phyloP scores from a whole-genome alignment of 169 alveolate species.

The Amoebophrya sp. region DNA sequence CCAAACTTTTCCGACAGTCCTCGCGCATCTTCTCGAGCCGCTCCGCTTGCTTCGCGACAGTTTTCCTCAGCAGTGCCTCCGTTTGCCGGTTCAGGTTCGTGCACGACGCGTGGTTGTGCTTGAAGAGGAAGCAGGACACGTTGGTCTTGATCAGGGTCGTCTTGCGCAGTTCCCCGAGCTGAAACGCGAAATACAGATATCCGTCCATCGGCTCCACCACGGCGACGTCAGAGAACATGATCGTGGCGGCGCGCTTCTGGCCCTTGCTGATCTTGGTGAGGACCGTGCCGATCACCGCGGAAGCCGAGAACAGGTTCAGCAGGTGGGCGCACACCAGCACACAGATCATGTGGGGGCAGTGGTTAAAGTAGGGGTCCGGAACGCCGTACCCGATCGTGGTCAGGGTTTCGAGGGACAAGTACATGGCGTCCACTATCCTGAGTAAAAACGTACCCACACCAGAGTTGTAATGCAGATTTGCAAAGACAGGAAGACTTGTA shows the following conservation, averaged over 20 bases:
- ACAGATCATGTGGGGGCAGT: constrained; percentile 3
- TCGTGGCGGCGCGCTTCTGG: constrained; percentile 16
- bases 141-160: neutral
- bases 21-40: neutral
- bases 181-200: neutral
- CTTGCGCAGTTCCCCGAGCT: neutral
- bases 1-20: too few relatives aligned
- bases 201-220: neutral
- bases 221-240: neutral
- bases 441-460: too few relatives aligned
- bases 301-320: neutral
- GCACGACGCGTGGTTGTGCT: neutral
- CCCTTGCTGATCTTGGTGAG: neutral
- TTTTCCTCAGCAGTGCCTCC: neutral
- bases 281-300: neutral
- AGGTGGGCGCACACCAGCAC: neutral
- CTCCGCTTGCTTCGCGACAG: neutral
- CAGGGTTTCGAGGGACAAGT: neutral
- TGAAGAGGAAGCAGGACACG: neutral
- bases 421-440: constrained; percentile 1
- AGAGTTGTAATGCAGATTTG: too few relatives aligned
- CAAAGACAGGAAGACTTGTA: too few relatives aligned
- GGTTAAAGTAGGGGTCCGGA: neutral
- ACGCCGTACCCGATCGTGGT: constrained; percentile 21
- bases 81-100: neutral